Evolutionary conservation across 2,329 filamentous ascomycete species (phyloP), one percentile per base, ranked within the genome.

Genomic region (Cordyceps fumosorosea): DNA sequence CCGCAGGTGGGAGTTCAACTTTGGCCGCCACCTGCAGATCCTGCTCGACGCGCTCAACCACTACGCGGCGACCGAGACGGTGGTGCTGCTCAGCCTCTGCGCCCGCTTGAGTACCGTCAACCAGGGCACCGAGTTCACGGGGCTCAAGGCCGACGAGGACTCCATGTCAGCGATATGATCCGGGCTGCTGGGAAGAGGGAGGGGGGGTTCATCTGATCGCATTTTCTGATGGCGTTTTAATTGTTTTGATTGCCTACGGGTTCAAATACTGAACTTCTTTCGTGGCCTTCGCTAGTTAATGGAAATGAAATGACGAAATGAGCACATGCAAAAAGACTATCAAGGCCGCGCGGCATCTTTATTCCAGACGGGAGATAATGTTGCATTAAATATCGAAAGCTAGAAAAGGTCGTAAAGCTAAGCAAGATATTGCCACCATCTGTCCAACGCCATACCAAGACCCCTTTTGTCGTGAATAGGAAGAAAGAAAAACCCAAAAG

Each of bases 41-140:
- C 76, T 99, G 69, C 85, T 98, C 44, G 95, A 98, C 72, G 93
- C 91, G 64, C 81, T 99, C 65, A 98, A 99, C 69, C 96, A 98
- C 75, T 96, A 97, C 69, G 95, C 95, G 3, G 95, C 95, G 0
- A 98, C 95, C 0, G 95, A 99, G 78, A 98, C 95, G 45, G 93
- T 97, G 3, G 95, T 96, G 20, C 81, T 99, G 66, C 78, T 98
- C 65, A 93, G 93, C 66, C 79, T 99, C 18, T 96, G 91, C 71
- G 91, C 91, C 14, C 78, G 91, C 64, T 72, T 96, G 70, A 93
- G 89, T 69, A 91, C 89, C 63, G 91, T 90, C 14, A 91, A 90
- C 64, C 89, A 93, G 71, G 90, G 89, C 22, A 87, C 84, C 0
- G 84, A 87, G 70, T 87, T 82, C 69, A 81, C 83, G 11, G 85